Evolutionary conservation across 768 basidiomycete species (phyloP).

Genomic region (Mycena sanguinolenta): DNA sequence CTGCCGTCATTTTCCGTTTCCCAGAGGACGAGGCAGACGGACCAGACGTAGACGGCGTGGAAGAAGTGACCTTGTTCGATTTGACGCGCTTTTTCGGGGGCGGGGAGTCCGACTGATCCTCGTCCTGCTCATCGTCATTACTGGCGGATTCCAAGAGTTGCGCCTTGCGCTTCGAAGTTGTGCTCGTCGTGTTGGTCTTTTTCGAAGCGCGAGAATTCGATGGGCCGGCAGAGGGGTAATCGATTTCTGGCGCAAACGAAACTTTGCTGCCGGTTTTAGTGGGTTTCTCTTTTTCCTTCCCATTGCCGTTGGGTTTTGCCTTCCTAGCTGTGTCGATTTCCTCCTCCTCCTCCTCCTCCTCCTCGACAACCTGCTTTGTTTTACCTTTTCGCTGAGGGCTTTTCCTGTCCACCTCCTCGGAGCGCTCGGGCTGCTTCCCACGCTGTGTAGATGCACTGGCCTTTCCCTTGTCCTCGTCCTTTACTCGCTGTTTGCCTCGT

Average conservation of each 20-base stretch:
- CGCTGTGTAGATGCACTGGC: not conserved
- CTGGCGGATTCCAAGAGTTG: conserved; percentile 26
- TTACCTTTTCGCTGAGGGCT: conserved; percentile 17
- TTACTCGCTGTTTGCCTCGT: conserved; percentile 6
- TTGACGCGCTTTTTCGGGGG: conserved; percentile 28
- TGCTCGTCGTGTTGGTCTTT: not conserved
- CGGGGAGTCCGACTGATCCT: conserved; percentile 14
- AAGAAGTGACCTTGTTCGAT: not conserved
- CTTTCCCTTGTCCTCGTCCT: not conserved
- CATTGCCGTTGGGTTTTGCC: conserved; percentile 17
- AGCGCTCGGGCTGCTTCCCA: conserved; percentile 14
- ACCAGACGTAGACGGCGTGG: not conserved
- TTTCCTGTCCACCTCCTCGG: not conserved
- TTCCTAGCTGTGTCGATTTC: not conserved
- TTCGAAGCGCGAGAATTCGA: conserved; percentile 13
- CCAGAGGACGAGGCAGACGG: conserved; percentile 7
- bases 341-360: not conserved
- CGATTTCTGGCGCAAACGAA: conserved; percentile 17
- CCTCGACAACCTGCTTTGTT: not conserved
- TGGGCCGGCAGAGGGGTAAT: conserved; percentile 23
- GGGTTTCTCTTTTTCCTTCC: conserved; percentile 11
- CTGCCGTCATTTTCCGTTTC: conserved; percentile 27
- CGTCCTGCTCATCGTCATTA: conserved; percentile 14
- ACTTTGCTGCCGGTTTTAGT: conserved; percentile 17
- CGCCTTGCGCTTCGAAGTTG: conserved; percentile 21